These are phyloP conservation scores for Colletotrichum karsti DNA, from an alignment of 2,329 filamentous ascomycete genomes.

Conservation along the genomic window DNA sequence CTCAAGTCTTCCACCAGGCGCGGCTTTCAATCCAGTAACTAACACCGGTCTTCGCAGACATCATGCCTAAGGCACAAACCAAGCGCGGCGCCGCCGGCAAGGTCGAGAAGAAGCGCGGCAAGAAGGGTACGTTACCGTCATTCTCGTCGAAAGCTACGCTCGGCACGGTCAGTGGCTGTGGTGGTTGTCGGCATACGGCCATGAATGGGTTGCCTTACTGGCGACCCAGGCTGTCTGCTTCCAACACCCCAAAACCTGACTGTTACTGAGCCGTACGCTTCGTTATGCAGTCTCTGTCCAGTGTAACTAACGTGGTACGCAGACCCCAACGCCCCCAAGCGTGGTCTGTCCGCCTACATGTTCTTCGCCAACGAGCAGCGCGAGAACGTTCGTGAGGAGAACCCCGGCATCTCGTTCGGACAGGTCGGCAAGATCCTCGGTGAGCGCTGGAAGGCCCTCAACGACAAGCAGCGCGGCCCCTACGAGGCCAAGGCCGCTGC, in stretches of 20 bases:
- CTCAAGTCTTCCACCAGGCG: neutral
- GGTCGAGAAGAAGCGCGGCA: slow-evolving; percentile 63
- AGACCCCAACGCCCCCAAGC: slow-evolving; percentile 99
- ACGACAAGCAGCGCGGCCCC: slow-evolving; percentile 89
- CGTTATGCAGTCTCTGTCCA: neutral
- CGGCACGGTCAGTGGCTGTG: too few relatives aligned
- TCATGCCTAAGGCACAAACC: slow-evolving; percentile 67
- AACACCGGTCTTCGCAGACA: slow-evolving; percentile 41
- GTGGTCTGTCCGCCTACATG: slow-evolving; percentile 99
- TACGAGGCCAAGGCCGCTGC: slow-evolving; percentile 96
- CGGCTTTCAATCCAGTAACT: slow-evolving; percentile 33
- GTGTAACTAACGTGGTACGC: slow-evolving; percentile 27
- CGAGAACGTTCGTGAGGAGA: slow-evolving; percentile 97
- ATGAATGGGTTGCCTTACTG: too few relatives aligned
- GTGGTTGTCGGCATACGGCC: neutral
- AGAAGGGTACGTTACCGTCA: slow-evolving; percentile 65
- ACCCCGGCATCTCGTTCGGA: slow-evolving; percentile 96
- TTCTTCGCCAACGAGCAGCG: slow-evolving; percentile 99
- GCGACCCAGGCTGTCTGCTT: too few relatives aligned
- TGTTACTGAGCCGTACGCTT: neutral
- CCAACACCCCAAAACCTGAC: too few relatives aligned
- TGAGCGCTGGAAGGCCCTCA: slow-evolving; percentile 98
- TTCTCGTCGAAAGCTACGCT: neutral
- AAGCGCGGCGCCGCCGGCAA: slow-evolving; percentile 61
- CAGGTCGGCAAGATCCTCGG: slow-evolving; percentile 98